Evolutionary conservation across 2,329 filamentous ascomycete genomes (phyloP).

Genomic region (Pseudocercospora fuligena): DNA sequence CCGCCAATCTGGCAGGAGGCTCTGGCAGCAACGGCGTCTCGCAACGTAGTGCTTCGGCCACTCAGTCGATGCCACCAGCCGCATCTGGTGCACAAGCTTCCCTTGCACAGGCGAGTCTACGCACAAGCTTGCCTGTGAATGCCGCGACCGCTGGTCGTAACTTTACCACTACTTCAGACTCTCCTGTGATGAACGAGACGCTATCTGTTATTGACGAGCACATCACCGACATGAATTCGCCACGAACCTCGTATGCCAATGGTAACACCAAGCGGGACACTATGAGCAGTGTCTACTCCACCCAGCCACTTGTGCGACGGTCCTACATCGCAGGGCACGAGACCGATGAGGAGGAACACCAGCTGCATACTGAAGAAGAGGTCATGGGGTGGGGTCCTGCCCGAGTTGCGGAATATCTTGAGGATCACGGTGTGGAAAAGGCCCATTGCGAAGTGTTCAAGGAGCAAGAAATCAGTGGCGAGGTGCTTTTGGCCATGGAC

Average conservation of each 20-base stretch:
- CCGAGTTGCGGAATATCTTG: conserved; percentile 87
- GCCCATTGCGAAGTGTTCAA: conserved; percentile 92
- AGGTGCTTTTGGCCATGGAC: conserved; percentile 92
- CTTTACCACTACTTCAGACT: conserved; percentile 35
- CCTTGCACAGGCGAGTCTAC: conserved; percentile 28
- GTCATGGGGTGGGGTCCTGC: conserved; percentile 79
- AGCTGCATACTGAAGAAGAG: conserved; percentile 70
- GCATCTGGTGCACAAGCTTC: conserved; percentile 20
- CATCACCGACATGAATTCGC: conserved; percentile 80
- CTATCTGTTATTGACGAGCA: conserved; percentile 96
- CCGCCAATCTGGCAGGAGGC: conserved; percentile 20
- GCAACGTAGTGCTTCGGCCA: conserved; percentile 10
- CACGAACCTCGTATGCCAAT: conserved; percentile 54
- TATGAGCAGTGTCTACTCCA: conserved; percentile 84
- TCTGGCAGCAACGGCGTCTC: conserved; percentile 12
- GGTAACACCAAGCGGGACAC: conserved; percentile 44
- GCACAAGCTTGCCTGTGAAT: conserved; percentile 30
- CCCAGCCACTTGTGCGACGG: conserved; percentile 69
- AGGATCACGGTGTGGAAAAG: conserved; percentile 81
- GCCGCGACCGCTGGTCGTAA: conserved; percentile 17
- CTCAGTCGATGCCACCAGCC: conserved; percentile 22
- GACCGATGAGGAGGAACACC: conserved; percentile 89
- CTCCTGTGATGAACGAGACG: conserved; percentile 90
- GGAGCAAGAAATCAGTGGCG: conserved; percentile 94
- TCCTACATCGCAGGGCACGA: conserved; percentile 95